Evolutionary conservation across 768 basidiomycete species (phyloP).

Genomic region (Hygrophorus russula): DNA sequence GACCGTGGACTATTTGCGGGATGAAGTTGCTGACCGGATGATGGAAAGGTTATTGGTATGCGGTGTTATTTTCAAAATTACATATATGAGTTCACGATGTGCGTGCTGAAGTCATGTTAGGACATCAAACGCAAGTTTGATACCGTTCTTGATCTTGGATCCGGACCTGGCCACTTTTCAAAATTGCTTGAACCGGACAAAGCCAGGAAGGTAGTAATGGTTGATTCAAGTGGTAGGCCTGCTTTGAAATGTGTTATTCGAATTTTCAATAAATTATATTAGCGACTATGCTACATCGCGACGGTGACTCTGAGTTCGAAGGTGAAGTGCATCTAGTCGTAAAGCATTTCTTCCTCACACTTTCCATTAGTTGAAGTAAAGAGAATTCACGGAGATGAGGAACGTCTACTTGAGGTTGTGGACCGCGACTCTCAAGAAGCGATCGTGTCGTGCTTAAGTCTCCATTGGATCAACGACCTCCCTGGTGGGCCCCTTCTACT

Average conservation of each 20-base stretch:
- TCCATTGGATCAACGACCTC: constrained; percentile 98
- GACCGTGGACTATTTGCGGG: constrained; percentile 83
- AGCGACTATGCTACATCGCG: constrained; percentile 68
- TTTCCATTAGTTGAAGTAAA: constrained; percentile 58
- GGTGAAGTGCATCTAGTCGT: constrained; percentile 28
- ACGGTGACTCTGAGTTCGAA: constrained; percentile 71
- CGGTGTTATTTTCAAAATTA: constrained; percentile 9
- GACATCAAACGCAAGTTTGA: constrained; percentile 84
- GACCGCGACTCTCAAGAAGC: constrained; percentile 77
- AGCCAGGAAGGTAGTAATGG: constrained; percentile 65
- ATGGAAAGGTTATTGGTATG: constrained; percentile 79
- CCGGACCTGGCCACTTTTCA: constrained; percentile 87
- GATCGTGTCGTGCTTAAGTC: constrained; percentile 79
- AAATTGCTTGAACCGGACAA: constrained; percentile 64
- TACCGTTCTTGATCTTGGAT: constrained; percentile 76
- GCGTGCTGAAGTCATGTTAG: constrained; percentile 26
- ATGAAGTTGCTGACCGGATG: constrained; percentile 85
- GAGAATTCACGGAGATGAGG: constrained; percentile 77
- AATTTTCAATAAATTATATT: neutral
- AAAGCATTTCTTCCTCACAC: constrained; percentile 8
- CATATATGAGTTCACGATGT: constrained; percentile 1
- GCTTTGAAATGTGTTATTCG: neutral
- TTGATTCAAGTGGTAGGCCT: constrained; percentile 74
- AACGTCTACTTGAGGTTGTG: constrained; percentile 56
- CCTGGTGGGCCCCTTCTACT: constrained; percentile 46